A percentile compares a stretch with the other conserved stretches of the same genome.
These are phyloP conservation scores for Tetraselmis chui DNA, from an alignment of 139 green algal genomes.

Conservation along the genomic window DNA sequence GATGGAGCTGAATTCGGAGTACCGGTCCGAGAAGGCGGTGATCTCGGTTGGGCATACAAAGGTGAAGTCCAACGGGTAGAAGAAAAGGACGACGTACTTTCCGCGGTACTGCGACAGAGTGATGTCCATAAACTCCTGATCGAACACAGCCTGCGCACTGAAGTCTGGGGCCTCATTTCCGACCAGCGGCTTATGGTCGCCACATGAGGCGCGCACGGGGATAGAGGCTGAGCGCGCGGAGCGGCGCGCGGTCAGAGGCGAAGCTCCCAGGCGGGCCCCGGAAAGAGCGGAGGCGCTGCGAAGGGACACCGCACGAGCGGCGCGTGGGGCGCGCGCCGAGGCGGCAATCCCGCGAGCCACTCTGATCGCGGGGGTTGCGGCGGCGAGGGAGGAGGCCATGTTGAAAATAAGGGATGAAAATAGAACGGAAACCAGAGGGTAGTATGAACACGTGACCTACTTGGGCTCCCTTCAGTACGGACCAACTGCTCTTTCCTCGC, in stretches of 20 bases:
- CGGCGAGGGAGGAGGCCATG: background rate
- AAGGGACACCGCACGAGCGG: background rate
- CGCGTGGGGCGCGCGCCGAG: no score
- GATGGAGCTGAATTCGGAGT: constrained; percentile 82
- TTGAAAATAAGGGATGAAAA: no score
- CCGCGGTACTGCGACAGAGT: constrained; percentile 80
- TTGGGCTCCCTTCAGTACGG: no score
- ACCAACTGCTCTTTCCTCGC: no score
- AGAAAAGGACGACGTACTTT: constrained; percentile 99
- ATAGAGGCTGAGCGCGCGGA: background rate
- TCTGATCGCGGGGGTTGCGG: no score
- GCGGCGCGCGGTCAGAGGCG: background rate
- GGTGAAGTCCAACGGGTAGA: constrained; percentile 97
- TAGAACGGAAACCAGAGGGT: no score
- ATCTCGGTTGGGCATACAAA: constrained; percentile 95
- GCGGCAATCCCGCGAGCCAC: no score
- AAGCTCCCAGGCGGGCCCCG: background rate
- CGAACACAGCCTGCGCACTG: constrained; percentile 78
- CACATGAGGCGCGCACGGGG: background rate
- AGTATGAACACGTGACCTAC: no score
- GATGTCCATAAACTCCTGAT: constrained; percentile 93
- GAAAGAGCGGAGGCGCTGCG: background rate
- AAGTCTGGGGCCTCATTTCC: constrained; percentile 85
- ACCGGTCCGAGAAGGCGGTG: constrained; percentile 92
- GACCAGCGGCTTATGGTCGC: constrained; percentile 47